Conservation (phyloP, 2,329 filamentous ascomycete species). For the Trichoderma guizhouense region DNA sequence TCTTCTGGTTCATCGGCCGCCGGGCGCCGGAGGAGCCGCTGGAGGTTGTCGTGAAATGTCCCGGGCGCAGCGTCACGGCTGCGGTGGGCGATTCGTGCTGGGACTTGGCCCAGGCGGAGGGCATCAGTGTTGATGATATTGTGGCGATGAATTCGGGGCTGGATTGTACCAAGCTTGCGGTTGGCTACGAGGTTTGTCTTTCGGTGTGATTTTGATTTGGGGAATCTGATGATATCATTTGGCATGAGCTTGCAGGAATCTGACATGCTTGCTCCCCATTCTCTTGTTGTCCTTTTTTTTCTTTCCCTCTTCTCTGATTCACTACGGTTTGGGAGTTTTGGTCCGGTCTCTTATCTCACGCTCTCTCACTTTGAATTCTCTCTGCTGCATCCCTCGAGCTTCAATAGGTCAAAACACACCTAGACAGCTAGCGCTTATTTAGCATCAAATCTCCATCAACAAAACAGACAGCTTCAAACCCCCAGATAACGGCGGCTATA, state of each 20-base stretch:
- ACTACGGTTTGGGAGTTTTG: not conserved
- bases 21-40: slow-evolving; percentile 23
- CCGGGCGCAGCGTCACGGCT: slow-evolving; percentile 39
- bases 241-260: not conserved
- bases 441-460: not conserved
- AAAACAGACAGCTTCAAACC: not conserved
- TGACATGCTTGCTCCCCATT: not conserved
- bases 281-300: not conserved
- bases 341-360: not conserved
- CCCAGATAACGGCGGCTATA: slow-evolving; percentile 7
- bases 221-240: not conserved
- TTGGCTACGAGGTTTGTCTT: slow-evolving; percentile 46
- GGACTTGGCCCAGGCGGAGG: slow-evolving; percentile 44
- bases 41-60: slow-evolving; percentile 27
- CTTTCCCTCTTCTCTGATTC: not conserved
- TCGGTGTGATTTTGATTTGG: slow-evolving; percentile 26
- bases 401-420: not conserved
- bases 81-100: slow-evolving; percentile 51
- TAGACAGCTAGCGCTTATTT: not conserved
- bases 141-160: slow-evolving; percentile 44
- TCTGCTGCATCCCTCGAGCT: not conserved
- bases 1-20: slow-evolving; percentile 48
- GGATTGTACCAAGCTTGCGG: slow-evolving; percentile 44
- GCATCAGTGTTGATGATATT: slow-evolving; percentile 45
- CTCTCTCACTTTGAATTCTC: not conserved